phyloP scores from a whole-genome alignment of 2,329 filamentous ascomycete species.

The Diaporthe nobilis region DNA sequence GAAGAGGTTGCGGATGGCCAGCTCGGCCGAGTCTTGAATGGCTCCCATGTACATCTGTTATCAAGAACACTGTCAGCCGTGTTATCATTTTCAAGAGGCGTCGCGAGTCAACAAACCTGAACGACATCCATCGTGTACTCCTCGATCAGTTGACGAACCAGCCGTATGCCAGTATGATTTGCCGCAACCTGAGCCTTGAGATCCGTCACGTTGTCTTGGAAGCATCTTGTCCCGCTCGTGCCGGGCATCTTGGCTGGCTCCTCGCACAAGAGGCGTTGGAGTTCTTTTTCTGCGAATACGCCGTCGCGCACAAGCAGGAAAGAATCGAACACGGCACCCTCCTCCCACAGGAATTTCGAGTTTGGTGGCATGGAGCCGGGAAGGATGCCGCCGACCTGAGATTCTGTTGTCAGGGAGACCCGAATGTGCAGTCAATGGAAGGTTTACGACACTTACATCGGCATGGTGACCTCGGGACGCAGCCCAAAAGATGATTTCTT shows the following conservation, averaged over 20 bases:
- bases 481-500: constrained; percentile 53
- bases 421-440: fast-evolving
- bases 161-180: constrained; percentile 55
- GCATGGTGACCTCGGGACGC: constrained; percentile 56
- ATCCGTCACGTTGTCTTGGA: constrained; percentile 60
- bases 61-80: too few relatives aligned
- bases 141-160: constrained; percentile 52
- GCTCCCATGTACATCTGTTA: constrained; percentile 53
- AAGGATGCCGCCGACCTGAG: constrained; percentile 24
- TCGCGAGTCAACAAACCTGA: constrained; percentile 41
- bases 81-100: too few relatives aligned
- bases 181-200: constrained; percentile 59
- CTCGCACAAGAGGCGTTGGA: constrained; percentile 35
- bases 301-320: constrained; percentile 55
- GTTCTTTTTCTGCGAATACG: constrained; percentile 51
- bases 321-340: constrained; percentile 56
- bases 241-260: constrained; percentile 46
- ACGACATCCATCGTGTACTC: constrained; percentile 52
- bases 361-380: constrained; percentile 57
- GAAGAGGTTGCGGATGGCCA: constrained; percentile 51
- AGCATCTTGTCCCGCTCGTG: constrained; percentile 52
- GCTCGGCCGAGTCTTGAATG: constrained; percentile 58
- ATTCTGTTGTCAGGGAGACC: background rate
- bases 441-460: constrained; percentile 42
- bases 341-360: constrained; percentile 57